Base-by-base conservation (phyloP, 306 rosid species). In the Psophocarpus tetragonolobus region DNA sequence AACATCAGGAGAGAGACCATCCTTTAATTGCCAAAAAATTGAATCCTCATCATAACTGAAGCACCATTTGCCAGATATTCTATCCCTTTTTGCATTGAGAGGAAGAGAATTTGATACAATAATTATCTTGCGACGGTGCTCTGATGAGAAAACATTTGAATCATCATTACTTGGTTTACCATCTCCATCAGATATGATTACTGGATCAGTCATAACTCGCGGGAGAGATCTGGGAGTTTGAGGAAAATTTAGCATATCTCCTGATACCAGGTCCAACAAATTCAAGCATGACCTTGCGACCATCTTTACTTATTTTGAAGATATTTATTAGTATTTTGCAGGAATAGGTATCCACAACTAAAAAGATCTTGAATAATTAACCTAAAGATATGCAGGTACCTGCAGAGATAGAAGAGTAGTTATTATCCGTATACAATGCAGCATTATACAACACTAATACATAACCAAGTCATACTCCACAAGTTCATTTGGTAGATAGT, bases 41-140 rank as follows among this genome's bases (percentile, higher is more conserved):
- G 94, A 58, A 83, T 94, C 98, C 79, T 94, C 94, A 9, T 90
- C 93, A 29, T 85, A 83, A 70, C 91, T 86, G 58, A 94, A 94
- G 80, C 74, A 60, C 97, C 97, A 92, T 62, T 44, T 80, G 47
- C 92, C 91, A 7, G 94, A 81, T 30, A 81, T 4, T 2, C 73
- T 20, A 84, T 92, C 98, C 83, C 77, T 89, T 18, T 82, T 74
- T 20, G 92, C 86, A 82, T 89, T 73, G 27, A 94, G 63, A 76
- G 98, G 98, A 77, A 94, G 93, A 78, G 83, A 87, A 69, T 85
- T 85, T 15, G 98, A 77, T 75, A 92, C 96, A 44, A 94, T 20
- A 29, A 94, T 87, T 56, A 81, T 87, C 85, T 83, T 90, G 71
- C 63, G 81, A 1, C 44, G 65, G 65, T 75, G 26, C 48, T 68